A percentile compares a stretch with the other conserved stretches of the same genome.
Conservation (phyloP, 1,284 basidiomycete genomes). For the Microbotryum intermedium region DNA sequence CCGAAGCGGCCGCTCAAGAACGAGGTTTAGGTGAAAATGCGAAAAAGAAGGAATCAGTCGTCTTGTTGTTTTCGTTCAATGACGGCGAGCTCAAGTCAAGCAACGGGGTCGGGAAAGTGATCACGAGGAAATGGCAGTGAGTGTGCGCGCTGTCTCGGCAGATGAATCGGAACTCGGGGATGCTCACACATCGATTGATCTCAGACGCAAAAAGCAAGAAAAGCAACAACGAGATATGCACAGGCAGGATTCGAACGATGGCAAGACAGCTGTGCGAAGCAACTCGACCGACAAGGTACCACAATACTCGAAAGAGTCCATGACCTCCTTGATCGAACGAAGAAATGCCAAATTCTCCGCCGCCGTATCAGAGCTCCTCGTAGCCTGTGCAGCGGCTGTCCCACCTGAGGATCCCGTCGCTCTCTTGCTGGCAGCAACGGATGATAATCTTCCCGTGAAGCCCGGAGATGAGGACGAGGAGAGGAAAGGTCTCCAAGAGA, state of each 20-base stretch:
- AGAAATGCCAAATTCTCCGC: slow-evolving; percentile 58
- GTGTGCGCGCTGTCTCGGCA: neutral
- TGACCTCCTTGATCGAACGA: slow-evolving; percentile 59
- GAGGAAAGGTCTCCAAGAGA: slow-evolving; percentile 17
- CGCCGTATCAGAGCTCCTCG: slow-evolving; percentile 67
- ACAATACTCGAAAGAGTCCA: slow-evolving; percentile 28
- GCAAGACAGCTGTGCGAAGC: neutral
- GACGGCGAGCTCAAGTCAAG: slow-evolving; percentile 40
- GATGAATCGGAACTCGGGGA: no score
- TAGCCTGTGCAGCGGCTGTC: slow-evolving; percentile 45
- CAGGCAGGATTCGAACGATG: neutral
- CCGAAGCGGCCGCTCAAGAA: slow-evolving; percentile 9
- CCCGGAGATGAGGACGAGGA: slow-evolving; percentile 21
- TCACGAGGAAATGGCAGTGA: slow-evolving; percentile 27
- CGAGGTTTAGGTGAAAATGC: neutral
- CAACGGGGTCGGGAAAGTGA: slow-evolving; percentile 38
- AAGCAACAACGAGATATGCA: no score
- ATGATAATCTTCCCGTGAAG: slow-evolving; percentile 59
- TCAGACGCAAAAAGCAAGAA: no score
- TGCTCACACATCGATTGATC: no score
- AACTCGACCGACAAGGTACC: slow-evolving; percentile 6
- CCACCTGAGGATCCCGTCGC: slow-evolving; percentile 52
- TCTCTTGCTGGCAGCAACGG: slow-evolving; percentile 57
- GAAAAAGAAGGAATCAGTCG: slow-evolving; percentile 28
- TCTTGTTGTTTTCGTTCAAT: slow-evolving; percentile 41